Percentiles rank a stretch among this genome's conserved stretches.
Conservation (phyloP, 2,329 filamentous ascomycete species). For the Amauroascus verrucosus region DNA sequence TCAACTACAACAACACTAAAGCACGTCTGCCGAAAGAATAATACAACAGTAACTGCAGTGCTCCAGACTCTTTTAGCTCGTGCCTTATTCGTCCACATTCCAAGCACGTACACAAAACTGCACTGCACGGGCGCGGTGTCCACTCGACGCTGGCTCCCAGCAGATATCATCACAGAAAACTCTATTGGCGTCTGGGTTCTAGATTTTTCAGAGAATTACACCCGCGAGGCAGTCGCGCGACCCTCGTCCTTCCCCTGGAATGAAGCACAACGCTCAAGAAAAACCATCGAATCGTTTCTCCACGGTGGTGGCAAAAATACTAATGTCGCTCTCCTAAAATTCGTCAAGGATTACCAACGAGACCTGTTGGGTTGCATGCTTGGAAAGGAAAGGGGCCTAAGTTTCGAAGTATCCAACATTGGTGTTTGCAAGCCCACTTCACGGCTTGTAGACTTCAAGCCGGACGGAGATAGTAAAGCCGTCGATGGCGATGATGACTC, state of each 20-base stretch:
- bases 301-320: slow-evolving; percentile 26
- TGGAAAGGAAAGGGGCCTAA: slow-evolving; percentile 30
- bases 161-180: slow-evolving; percentile 26
- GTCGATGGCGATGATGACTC: slow-evolving; percentile 9
- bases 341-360: slow-evolving; percentile 31
- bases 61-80: slow-evolving; percentile 33
- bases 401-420: slow-evolving; percentile 41
- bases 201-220: slow-evolving; percentile 26
- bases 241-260: slow-evolving; percentile 25
- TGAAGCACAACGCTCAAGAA: slow-evolving; percentile 25
- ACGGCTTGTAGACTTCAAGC: background rate
- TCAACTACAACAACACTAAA: slow-evolving; percentile 24
- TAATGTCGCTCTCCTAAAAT: slow-evolving; percentile 31
- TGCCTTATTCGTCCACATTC: slow-evolving; percentile 28
- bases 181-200: slow-evolving; percentile 32
- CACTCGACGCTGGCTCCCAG: slow-evolving; percentile 29
- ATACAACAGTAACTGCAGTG: slow-evolving; percentile 34
- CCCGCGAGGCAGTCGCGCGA: slow-evolving; percentile 17
- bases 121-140: slow-evolving; percentile 30
- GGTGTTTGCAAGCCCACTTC: slow-evolving; percentile 26
- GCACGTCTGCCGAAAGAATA: slow-evolving; percentile 28
- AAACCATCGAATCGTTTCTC: slow-evolving; percentile 24
- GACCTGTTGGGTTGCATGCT: slow-evolving; percentile 30
- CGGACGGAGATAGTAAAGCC: slow-evolving; percentile 5
- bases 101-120: slow-evolving; percentile 24